Percentiles rank a stretch among this genome's conserved stretches.
These are phyloP conservation scores for Sambucus nigra DNA, from an alignment of 129 eudicot genomes.

Conservation along the genomic window DNA sequence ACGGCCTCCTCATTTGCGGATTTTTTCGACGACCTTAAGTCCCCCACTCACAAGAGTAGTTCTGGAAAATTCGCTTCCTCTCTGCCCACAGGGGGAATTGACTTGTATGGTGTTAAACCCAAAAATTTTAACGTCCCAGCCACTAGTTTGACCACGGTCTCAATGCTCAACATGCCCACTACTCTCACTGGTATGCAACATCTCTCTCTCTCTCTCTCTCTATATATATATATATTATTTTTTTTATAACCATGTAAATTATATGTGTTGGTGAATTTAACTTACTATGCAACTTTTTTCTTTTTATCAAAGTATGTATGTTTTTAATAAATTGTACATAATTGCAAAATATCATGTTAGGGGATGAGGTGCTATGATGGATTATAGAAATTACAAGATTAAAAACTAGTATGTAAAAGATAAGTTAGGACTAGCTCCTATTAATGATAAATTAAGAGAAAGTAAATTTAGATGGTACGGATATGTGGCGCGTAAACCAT, in stretches of 20 bases:
- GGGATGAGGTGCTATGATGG: too few relatives aligned
- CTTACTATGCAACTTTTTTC: too few relatives aligned
- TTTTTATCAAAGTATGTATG: too few relatives aligned
- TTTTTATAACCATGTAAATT: background rate
- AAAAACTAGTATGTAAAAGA: too few relatives aligned
- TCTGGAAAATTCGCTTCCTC: conserved; percentile 53
- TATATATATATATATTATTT: background rate
- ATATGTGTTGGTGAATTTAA: too few relatives aligned
- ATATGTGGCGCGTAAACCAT: too few relatives aligned
- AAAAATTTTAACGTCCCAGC: conserved; percentile 18
- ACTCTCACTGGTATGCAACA: conserved; percentile 24
- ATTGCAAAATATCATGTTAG: too few relatives aligned
- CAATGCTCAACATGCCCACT: conserved; percentile 32
- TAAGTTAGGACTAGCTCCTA: too few relatives aligned
- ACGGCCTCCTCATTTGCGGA: conserved; percentile 13
- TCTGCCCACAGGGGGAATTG: conserved; percentile 62
- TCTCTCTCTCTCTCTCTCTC: background rate
- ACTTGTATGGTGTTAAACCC: conserved; percentile 35
- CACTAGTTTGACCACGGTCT: conserved; percentile 41
- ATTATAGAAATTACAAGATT: too few relatives aligned
- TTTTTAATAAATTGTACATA: too few relatives aligned
- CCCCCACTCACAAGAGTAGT: conserved; percentile 12
- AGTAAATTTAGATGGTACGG: too few relatives aligned
- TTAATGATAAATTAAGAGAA: too few relatives aligned
- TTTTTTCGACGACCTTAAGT: conserved; percentile 27